Conservation (phyloP, 169 alveolate species). For the Plasmodium sp. region DNA sequence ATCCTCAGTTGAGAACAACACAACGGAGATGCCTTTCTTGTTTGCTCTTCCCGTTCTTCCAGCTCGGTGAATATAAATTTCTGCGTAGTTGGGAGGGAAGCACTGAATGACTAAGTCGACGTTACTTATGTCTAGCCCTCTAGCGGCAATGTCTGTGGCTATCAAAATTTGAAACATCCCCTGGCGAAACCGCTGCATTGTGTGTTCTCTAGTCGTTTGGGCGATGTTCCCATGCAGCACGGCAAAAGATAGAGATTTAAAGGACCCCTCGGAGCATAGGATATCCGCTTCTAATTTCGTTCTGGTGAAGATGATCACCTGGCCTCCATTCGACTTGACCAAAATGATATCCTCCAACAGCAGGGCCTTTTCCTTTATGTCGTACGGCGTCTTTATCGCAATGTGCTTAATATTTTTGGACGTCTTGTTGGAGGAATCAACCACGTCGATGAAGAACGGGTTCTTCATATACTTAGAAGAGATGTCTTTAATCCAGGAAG, state of each 20-base stretch:
- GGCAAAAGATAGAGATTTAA: conserved; percentile 68
- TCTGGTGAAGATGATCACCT: conserved; percentile 81
- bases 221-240: conserved; percentile 78
- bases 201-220: conserved; percentile 55
- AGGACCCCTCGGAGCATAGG: conserved; percentile 60
- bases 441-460: conserved; percentile 77
- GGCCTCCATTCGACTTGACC: conserved; percentile 80
- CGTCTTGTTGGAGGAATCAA: conserved; percentile 41
- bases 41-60: conserved; percentile 96
- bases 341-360: conserved; percentile 57
- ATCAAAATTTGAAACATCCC: conserved; percentile 91
- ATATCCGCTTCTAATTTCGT: conserved; percentile 76
- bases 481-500: conserved; percentile 85
- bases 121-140: conserved; percentile 95
- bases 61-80: conserved; percentile 95
- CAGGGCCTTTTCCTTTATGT: conserved; percentile 65
- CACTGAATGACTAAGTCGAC: conserved; percentile 93
- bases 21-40: conserved; percentile 79
- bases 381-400: conserved; percentile 61
- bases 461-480: conserved; percentile 83
- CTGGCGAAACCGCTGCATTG: conserved; percentile 89
- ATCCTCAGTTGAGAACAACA: conserved; percentile 73
- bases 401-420: conserved; percentile 38
- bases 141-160: conserved; percentile 97
- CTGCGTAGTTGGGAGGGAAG: conserved; percentile 94